Base-by-base conservation (phyloP, 257 asterid genomes). In the Avicennia marina region DNA sequence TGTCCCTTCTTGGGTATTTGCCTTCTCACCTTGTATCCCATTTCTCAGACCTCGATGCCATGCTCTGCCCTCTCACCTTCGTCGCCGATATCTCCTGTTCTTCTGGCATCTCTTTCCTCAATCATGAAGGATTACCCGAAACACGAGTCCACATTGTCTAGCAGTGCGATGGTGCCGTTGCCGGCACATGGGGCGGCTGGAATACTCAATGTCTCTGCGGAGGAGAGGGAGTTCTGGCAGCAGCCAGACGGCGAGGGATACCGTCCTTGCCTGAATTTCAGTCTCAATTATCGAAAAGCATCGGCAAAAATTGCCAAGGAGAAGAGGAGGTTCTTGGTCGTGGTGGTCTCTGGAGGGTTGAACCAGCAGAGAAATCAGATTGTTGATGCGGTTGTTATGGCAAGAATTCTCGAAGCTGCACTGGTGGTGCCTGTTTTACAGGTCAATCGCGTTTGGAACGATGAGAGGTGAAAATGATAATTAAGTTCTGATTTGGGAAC, bases 361-460 rank as follows among this genome's bases (percentile, higher is more conserved):
- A 83, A 83, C 19, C 88, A 80, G 72, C 93, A 83, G 76, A 71
- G 93, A 36, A 83, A 80, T 54, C 85, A 83, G 70, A 83, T 83
- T 15, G 83, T 78, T 40, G 93, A 80, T 71, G 93, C 93, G 0
- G 93, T 83, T 58, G 88, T 83, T 11, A 56, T 83, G 1, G 83
- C 88, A 0, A 75, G 93, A 27, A 75, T 83, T 55, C 93, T 83
- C 4, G 93, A 78, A 52, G 83, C 86, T 55, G 73, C 84, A 0
- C 56, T 83, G 56, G 93, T 83, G 9, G 78, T 83, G 9, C 93
- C 93, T 3, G 69, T 83, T 67, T 62, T 83, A 24, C 80, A 83
- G 78, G 85, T 75, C 2, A 80, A 83, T 63, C 80, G 81, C 42
- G 69, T 83, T 56, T 83, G 93, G 93, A 81, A 69, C 4, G 93